Base-by-base conservation (phyloP, 306 rosid genomes). In the Vicia sativa region DNA sequence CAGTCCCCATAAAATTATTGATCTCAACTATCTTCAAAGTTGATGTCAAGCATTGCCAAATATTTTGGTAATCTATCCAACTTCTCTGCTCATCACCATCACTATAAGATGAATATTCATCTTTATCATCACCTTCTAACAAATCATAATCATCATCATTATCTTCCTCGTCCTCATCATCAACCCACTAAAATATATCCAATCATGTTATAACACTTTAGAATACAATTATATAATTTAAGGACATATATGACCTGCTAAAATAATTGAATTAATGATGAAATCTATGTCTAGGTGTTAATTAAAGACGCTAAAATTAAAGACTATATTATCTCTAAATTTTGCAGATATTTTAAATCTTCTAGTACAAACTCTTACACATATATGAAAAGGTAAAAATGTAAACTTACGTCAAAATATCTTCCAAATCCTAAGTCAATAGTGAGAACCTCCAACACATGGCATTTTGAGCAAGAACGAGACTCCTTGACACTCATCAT, bases 381-480 rank as follows among this genome's bases (percentile, higher is more conserved):
- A 9, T 12, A 49, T 49, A 3, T 2, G 7, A 49, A 49, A 0
- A 8, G 25, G 16, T 2, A 15, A 46, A 49, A 49, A 21, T 1
- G 3, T 41, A 65, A 23, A 80, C 79, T 65, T 12, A 75, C 83
- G 5, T 11, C 26, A 31, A 29, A 67, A 19, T 41, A 2, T 29
- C 46, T 73, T 31, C 29, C 58, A 8, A 10, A 54, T 26, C 74
- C 61, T 34, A 74, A 26, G 2, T 71, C 26, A 44, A 85, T 19
- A 8, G 81, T 82, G 5, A 82, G 83, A 7, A 28, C 19, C 38
- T 71, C 74, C 71, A 82, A 21, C 48, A 2, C 3, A 9, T 78
- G 78, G 15, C 77, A 77, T 77, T 25, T 58, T 44, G 44, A 85
- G 49, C 59, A 82, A 55, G 68, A 79, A 82, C n/a, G n/a, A 26